A percentile compares a stretch with the other conserved stretches of the same genome.
Conservation (phyloP, 345 rosid genomes). For the Durio zibethinus region DNA sequence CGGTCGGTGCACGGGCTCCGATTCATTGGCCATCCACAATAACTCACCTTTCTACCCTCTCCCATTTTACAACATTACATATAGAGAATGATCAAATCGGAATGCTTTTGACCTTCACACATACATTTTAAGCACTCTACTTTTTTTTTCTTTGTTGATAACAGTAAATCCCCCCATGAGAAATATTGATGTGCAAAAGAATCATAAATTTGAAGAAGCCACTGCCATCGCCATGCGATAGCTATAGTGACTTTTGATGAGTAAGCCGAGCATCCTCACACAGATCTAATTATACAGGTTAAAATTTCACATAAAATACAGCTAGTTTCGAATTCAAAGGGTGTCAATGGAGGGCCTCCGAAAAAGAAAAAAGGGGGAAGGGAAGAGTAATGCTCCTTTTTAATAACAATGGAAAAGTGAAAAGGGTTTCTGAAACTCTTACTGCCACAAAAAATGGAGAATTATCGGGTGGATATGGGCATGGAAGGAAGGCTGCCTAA, state of each 20-base stretch:
- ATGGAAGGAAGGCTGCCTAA: conserved; percentile 15
- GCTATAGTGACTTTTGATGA: neutral
- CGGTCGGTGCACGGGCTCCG: conserved; percentile 24
- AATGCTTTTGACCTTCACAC: too few species aligned
- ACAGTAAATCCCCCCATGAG: neutral
- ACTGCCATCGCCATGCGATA: too few species aligned
- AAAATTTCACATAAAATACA: neutral
- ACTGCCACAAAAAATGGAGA: conserved; percentile 7
- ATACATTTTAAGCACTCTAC: too few species aligned
- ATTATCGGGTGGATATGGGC: conserved; percentile 9
- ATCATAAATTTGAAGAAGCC: too few species aligned
- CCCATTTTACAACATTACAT: neutral
- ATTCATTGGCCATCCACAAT: conserved; percentile 32
- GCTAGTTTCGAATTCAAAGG: neutral
- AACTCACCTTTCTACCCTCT: conserved; percentile 16
- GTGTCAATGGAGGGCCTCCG: too few species aligned
- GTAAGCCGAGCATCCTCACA: neutral
- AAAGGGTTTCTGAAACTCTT: neutral
- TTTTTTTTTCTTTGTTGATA: too few species aligned
- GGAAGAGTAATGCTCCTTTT: neutral
- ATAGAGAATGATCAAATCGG: too few species aligned
- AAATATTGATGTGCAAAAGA: neutral
- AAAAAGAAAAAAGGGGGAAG: too few species aligned
- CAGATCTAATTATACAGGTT: too few species aligned
- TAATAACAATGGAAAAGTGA: neutral